A percentile compares a stretch with the other conserved stretches of the same genome.
phyloP scores from a whole-genome alignment of 2,329 filamentous ascomycete genomes.

The Pseudomassariella vexata region DNA sequence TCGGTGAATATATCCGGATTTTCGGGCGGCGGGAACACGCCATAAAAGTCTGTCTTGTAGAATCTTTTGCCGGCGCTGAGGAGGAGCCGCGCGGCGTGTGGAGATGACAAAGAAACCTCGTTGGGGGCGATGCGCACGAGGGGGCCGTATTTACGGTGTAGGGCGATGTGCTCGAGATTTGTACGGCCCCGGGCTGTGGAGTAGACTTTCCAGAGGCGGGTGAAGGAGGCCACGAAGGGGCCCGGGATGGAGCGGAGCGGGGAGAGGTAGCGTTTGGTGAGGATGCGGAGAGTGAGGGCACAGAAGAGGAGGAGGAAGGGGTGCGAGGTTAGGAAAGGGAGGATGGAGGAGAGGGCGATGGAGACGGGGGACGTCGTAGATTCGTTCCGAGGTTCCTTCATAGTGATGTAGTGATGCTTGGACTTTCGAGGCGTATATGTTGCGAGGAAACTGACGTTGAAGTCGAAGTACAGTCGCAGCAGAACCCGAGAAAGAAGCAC shows the following conservation, averaged over 20 bases:
- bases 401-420: too few species aligned
- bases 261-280: constrained; percentile 27
- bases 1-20: constrained; percentile 56
- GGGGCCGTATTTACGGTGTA: constrained; percentile 40
- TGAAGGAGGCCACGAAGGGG: constrained; percentile 21
- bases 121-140: constrained; percentile 43
- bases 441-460: too few species aligned
- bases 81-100: constrained; percentile 36
- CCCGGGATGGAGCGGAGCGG: constrained; percentile 22
- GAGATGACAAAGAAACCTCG: constrained; percentile 41
- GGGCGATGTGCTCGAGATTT: constrained; percentile 34
- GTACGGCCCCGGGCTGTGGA: constrained; percentile 32
- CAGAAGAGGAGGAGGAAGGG: constrained; percentile 22
- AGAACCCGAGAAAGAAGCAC: too few species aligned
- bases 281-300: constrained; percentile 21
- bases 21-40: constrained; percentile 48
- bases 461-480: too few species aligned
- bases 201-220: constrained; percentile 34
- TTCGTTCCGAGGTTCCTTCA: too few species aligned
- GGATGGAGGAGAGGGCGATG: constrained; percentile 19
- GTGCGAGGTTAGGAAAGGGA: constrained; percentile 25
- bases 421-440: too few species aligned
- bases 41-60: constrained; percentile 47
- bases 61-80: constrained; percentile 45
- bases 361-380: constrained; percentile 17